phyloP scores from a whole-genome alignment of 108 stramenopile genomes.

The Skeletonema potamos region DNA sequence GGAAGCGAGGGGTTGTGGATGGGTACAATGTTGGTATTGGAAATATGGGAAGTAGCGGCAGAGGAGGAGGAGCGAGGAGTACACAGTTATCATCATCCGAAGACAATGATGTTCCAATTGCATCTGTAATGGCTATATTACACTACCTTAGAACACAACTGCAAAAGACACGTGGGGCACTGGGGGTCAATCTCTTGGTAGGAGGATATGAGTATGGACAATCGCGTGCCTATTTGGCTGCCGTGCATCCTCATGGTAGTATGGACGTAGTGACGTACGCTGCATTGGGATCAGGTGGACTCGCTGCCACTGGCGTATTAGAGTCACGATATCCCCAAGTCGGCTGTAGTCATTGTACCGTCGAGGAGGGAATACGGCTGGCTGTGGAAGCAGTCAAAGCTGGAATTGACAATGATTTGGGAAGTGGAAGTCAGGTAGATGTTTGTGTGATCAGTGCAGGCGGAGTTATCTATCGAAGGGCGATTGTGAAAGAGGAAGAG shows the following conservation, averaged over 20 bases:
- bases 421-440: constrained; percentile 73
- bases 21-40: constrained; percentile 18
- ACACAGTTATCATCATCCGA: background rate
- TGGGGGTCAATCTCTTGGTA: constrained; percentile 77
- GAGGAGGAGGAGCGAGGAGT: background rate
- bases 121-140: constrained; percentile 47
- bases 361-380: constrained; percentile 64
- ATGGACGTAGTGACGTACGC: constrained; percentile 77
- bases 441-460: constrained; percentile 25
- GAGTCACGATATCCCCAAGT: constrained; percentile 54
- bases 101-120: constrained; percentile 12
- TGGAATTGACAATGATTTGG: constrained; percentile 86
- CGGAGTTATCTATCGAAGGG: constrained; percentile 31
- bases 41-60: constrained; percentile 4
- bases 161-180: constrained; percentile 43
- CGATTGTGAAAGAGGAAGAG: constrained; percentile 35
- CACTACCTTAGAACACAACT: constrained; percentile 56
- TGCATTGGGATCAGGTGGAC: constrained; percentile 82
- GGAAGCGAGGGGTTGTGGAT: constrained; percentile 20
- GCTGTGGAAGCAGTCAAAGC: constrained; percentile 65
- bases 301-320: constrained; percentile 79
- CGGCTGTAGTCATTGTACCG: constrained; percentile 31
- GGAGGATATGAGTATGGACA: constrained; percentile 60
- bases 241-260: constrained; percentile 84
- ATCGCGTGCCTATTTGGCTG: constrained; percentile 49